Conservation (phyloP, 2,329 filamentous ascomycete species). For the Coniochaeta sp. region DNA sequence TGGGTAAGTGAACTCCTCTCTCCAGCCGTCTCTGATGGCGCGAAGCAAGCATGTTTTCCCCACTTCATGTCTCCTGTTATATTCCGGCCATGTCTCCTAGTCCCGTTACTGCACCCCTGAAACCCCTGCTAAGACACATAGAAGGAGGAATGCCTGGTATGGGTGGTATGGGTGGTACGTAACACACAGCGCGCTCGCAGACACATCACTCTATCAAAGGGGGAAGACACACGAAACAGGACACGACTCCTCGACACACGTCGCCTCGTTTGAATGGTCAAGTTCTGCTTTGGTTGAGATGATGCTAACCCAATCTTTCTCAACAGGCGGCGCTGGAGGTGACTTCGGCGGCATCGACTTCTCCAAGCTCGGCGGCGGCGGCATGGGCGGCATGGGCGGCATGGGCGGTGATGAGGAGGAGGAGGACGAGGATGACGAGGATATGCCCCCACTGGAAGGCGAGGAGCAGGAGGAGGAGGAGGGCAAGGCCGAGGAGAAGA, state of each 20-base stretch:
- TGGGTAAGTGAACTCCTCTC: slow-evolving; percentile 40
- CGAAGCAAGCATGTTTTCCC: too few relatives aligned
- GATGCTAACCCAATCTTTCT: slow-evolving; percentile 9
- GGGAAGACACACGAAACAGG: neutral
- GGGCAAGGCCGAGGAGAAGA: slow-evolving; percentile 2
- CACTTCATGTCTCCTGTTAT: slow-evolving; percentile 4
- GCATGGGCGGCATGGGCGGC: slow-evolving; percentile 13
- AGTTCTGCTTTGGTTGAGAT: slow-evolving; percentile 2
- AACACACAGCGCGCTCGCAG: neutral
- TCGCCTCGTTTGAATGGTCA: neutral
- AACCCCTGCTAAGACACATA: slow-evolving; percentile 12
- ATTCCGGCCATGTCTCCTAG: neutral
- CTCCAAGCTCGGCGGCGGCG: slow-evolving; percentile 74
- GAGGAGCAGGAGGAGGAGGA: slow-evolving; percentile 40
- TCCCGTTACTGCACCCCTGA: neutral
- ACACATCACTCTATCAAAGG: neutral
- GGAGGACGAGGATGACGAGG: slow-evolving; percentile 59
- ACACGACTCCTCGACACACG: neutral
- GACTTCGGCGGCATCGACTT: slow-evolving; percentile 89
- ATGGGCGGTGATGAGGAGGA: slow-evolving; percentile 39
- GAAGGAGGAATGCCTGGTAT: slow-evolving; percentile 48
- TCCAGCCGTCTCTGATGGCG: too few relatives aligned
- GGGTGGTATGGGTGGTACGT: slow-evolving; percentile 29
- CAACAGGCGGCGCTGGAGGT: slow-evolving; percentile 33
- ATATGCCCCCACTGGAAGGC: slow-evolving; percentile 77